Conservation (phyloP, 164 flowering plant genomes). For the Aristolochia contorta region DNA sequence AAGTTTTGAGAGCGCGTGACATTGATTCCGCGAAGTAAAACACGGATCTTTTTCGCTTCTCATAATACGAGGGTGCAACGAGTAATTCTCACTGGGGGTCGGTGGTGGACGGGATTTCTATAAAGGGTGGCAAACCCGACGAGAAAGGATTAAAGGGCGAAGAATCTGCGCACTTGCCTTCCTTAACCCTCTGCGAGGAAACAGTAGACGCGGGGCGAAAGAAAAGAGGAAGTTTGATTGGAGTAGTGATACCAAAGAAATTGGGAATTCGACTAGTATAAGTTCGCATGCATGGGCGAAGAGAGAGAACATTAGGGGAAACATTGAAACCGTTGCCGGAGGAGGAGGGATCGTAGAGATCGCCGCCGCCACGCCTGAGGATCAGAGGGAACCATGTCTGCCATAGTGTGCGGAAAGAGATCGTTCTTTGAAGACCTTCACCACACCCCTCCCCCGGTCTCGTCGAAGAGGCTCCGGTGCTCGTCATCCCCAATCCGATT, state of each 20-base stretch:
- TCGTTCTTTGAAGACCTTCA: slow-evolving; percentile 36
- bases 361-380: slow-evolving; percentile 4
- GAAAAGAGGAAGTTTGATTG: background rate
- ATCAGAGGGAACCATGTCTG: slow-evolving; percentile 36
- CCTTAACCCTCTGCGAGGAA: no score
- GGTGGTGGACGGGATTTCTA: no score
- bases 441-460: slow-evolving; percentile 18
- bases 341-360: slow-evolving; percentile 1
- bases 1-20: no score
- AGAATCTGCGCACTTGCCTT: no score
- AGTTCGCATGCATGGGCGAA: background rate
- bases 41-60: no score
- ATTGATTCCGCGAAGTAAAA: no score
- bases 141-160: no score
- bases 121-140: no score
- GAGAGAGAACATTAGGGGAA: background rate
- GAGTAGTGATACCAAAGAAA: background rate
- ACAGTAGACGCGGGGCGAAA: no score
- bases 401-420: slow-evolving; percentile 52
- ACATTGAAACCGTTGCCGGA: background rate
- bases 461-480: slow-evolving; percentile 33
- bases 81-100: no score
- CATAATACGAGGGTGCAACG: no score
- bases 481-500: slow-evolving; percentile 28
- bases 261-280: no score